Base-by-base conservation (phyloP, 2,329 filamentous ascomycete species). In the Chrysoporthe austroafricana region DNA sequence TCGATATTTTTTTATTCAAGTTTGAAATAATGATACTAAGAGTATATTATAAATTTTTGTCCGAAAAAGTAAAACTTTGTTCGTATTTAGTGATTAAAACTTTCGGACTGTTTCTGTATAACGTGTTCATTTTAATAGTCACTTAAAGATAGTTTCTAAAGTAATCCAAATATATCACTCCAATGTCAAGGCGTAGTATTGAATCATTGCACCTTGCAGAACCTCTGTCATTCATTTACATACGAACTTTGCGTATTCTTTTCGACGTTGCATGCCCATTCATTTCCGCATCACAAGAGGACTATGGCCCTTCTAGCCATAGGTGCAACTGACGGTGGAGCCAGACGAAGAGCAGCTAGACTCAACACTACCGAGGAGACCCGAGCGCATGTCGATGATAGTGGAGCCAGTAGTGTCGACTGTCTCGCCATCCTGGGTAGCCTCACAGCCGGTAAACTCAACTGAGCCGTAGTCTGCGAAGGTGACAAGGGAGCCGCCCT, bases 391-490 rank as follows among this genome's bases (percentile, higher is more conserved):
- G 14, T 62, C 60, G 34, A 62, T 48, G 34, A 62, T 62, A 13
- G 43, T 39, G 16, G 43, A 13, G n/a, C 60, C 46, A 6, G 72
- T 18, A 21, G 59, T 72, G 6, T 79, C 73, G 26, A 76, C 77
- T 16, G 77, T 76, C n/a, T 70, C 77, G 62, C 50, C 71, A 50
- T 63, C 68, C 32, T 72, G 72, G 16, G 73, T 74, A 11, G 79
- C 80, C 34, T 71, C 70, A 21, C 78, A 76, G 60, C 72, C 72
- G 4, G 77, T 79, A 73, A 85, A 85, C 14, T 76, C 76, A 13
- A 85, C 78, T 4, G 74, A 78, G n/a, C 79, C 80, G 69, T 85
- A 86, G 71, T 85, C 74, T 43, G 78, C 81, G 63, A 86, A 77
- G 0, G 78, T 71, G 4, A 86, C 81, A 64, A 82, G 77, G 3